phyloP scores from a whole-genome alignment of 345 rosid genomes.

The Mallotus nudiflorus region DNA sequence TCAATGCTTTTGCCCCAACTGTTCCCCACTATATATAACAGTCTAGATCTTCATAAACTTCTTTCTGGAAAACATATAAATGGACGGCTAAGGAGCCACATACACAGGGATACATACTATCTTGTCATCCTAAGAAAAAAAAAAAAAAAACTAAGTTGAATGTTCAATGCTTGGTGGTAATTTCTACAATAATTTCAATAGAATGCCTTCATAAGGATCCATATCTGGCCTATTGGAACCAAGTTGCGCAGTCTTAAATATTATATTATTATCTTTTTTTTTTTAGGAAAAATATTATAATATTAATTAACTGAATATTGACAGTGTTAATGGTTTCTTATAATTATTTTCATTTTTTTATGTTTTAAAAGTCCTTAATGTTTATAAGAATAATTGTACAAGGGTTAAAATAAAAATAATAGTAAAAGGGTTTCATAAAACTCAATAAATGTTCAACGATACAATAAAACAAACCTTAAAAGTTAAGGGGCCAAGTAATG shows the following conservation, averaged over 20 bases:
- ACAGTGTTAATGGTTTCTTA: no score
- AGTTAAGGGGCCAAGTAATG: no score
- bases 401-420: no score
- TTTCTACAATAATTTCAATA: conserved; percentile 17
- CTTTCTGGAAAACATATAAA: background rate
- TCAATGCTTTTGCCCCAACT: background rate
- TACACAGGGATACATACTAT: background rate
- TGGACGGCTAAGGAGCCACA: background rate
- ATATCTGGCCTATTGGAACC: conserved; percentile 13
- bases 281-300: no score
- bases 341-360: no score
- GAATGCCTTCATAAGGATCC: conserved; percentile 8
- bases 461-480: no score
- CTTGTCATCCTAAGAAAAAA: background rate
- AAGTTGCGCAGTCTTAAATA: background rate
- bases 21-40: background rate
- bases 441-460: no score
- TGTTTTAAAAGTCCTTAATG: no score
- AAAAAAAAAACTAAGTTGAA: background rate
- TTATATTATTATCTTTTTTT: no score
- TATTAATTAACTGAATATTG: no score
- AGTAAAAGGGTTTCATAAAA: no score
- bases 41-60: background rate
- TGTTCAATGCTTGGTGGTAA: background rate
- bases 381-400: no score